Evolutionary conservation across 2,329 filamentous ascomycete species (phyloP), one percentile per base, ranked within the genome.

Genomic region (Neofusicoccum ribis): DNA sequence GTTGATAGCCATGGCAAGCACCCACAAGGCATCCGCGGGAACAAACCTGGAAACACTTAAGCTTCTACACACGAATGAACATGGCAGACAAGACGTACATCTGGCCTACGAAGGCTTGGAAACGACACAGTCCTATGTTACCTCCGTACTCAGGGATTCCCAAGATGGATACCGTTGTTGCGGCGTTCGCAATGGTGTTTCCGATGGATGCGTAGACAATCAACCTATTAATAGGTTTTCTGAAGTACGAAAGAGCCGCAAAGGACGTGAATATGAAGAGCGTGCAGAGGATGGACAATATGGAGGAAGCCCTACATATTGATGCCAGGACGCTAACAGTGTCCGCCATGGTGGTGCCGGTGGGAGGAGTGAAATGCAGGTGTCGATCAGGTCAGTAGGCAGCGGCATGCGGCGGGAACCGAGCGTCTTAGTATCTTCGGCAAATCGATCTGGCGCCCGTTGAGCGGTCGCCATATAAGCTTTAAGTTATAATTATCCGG

Each of bases 161-260:
- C 0, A 84, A 82, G 41, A 85, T 83, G 0, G 89, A 88, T 71
- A 94, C 91, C 34, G 94, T 77, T 0, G 91, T 93, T 1, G 88
- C 91, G 20, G 92, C 84, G 74, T 92, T 94, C 67, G 86, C 86
- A 77, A 93, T 82, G 70, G 94, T 83, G 72, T 96, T 96, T 6
- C 91, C 92, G 72, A 91, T 90, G 0, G 90, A 90, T 6, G 92
- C 91, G 74, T 90, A 95, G 76, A 95, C 94, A 7, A 94, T 88
- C 0, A 96, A 83, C 17, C 92, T 84, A 72, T 95, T 95, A 79
- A 95, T 93, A n/a, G 91, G 90, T 72, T 93, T 93, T 72, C 91
- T 90, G 73, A 95, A 95, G 5, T 84, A 83, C 15, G 82, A 83
- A 36, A 88, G 91, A 15, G 77, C 76, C 36, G 85, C 78, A 72